A percentile compares a stretch with the other conserved stretches of the same genome.
These are phyloP conservation scores for Vigna radiata DNA, from an alignment of 306 rosid species.

Conservation along the genomic window DNA sequence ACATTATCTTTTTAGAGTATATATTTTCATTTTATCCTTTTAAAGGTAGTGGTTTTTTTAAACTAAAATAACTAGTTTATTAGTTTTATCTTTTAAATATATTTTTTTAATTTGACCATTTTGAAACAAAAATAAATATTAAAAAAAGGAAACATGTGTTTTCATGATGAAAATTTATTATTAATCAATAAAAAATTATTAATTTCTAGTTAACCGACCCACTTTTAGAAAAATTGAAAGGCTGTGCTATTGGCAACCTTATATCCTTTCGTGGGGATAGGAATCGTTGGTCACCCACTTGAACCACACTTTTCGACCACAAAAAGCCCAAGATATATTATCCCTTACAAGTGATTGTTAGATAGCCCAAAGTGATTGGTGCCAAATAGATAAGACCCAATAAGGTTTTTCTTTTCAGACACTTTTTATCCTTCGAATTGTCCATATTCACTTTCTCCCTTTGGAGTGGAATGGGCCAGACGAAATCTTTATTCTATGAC, in stretches of 20 bases:
- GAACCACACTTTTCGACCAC: slow-evolving; percentile 27
- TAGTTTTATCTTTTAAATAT: too few species aligned
- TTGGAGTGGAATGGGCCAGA: neutral
- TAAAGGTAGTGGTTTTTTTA: too few species aligned
- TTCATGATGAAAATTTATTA: too few species aligned
- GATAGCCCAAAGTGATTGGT: slow-evolving; percentile 2
- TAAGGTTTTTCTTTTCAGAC: neutral
- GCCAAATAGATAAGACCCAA: neutral
- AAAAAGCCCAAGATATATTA: slow-evolving; percentile 20
- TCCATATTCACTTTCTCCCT: neutral
- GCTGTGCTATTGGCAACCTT: neutral
- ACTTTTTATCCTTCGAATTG: slow-evolving; percentile 7
- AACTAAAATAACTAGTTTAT: too few species aligned
- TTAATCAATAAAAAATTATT: too few species aligned
- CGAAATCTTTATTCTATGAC: neutral
- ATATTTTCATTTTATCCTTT: too few species aligned
- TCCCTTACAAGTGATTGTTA: neutral
- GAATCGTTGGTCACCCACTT: slow-evolving; percentile 32
- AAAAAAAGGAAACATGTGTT: too few species aligned
- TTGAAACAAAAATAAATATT: too few species aligned
- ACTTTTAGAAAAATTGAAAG: neutral
- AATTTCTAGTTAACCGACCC: too few species aligned
- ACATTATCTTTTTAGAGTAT: too few species aligned
- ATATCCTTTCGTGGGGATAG: neutral
- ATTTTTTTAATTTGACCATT: too few species aligned